Base-by-base conservation (phyloP, 2,329 filamentous ascomycete species). In the Fusarium torreyae region DNA sequence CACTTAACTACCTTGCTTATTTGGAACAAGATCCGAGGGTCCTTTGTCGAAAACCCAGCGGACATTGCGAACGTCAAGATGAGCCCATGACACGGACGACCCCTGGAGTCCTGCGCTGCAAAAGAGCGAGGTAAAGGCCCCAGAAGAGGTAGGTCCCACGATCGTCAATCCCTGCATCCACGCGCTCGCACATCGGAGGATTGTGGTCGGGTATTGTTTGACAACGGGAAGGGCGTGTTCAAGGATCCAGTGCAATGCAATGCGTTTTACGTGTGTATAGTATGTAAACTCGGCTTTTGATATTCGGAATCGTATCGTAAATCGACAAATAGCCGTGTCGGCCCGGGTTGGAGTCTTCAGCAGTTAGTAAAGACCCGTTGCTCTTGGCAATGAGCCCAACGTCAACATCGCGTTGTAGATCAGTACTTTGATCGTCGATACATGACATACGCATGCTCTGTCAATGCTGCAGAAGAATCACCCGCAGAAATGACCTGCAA, bases 31-130 rank as follows among this genome's bases (percentile, higher is more conserved):
- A 39, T 15, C 44, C 44, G 17, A 46, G 31, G 31, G 57, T 45
- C 40, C 42, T 56, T 63, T 54, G 40, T 44, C 45, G 34, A 43
- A 45, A 50, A 46, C 48, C 39, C 46, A 50, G 50, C 62, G 49
- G 67, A 70, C 36, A 68, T 63, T 58, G 63, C 69, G 69, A 66
- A 70, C 69, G 69, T 61, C 40, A 55, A 69, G 53, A 55, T 73
- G 71, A 73, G 71, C 71, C 69, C 70, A 71, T 56, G 40, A 38
- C 49, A 50, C 49, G 64, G 65, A 31, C 33, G 43, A 57, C 67
- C 69, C 69, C 68, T 67, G 67, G 50, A 67, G n/a, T 22, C 18
- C n/a, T 44, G 22, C 48, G 39, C 46, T 48, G 40, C 56, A 45
- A 24, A 45, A 48, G 60, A 38, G 22, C 43, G 20, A 57, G 58